Evolutionary conservation across 768 basidiomycete species (phyloP).

Genomic region (Mycena haematopus): DNA sequence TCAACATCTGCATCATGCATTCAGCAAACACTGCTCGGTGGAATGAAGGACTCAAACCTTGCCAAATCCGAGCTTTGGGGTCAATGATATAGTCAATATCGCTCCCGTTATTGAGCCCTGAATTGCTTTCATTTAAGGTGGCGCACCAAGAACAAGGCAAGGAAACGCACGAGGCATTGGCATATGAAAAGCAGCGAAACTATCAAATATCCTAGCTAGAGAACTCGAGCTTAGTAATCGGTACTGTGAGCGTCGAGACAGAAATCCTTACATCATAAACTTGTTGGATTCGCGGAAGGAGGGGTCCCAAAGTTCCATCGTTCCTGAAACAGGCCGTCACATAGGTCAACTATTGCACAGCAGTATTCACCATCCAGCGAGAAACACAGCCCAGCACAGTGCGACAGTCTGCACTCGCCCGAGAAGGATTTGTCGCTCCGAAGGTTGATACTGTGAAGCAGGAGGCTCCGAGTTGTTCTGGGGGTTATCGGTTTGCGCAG

Average conservation of each 20-base stretch:
- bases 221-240: neutral
- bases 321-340: constrained; percentile 8
- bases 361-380: constrained; percentile 17
- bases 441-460: constrained; percentile 1
- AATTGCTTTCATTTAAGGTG: neutral
- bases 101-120: constrained; percentile 59
- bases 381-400: constrained; percentile 21
- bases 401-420: constrained; percentile 17
- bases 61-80: constrained; percentile 55
- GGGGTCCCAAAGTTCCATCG: constrained; percentile 26
- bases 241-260: neutral
- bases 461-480: neutral
- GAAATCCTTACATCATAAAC: constrained; percentile 23
- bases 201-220: constrained; percentile 50
- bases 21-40: neutral
- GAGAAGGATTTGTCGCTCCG: constrained; percentile 14
- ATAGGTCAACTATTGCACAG: neutral
- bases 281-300: constrained; percentile 29
- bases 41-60: constrained; percentile 38
- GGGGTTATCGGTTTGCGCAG: neutral
- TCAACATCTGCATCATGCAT: constrained; percentile 28
- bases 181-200: constrained; percentile 59
- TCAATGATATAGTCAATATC: constrained; percentile 53
- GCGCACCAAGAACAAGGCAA: neutral
- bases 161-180: constrained; percentile 28